Conservation (phyloP, 495 filamentous ascomycete genomes). For the Haplographium delicatum region DNA sequence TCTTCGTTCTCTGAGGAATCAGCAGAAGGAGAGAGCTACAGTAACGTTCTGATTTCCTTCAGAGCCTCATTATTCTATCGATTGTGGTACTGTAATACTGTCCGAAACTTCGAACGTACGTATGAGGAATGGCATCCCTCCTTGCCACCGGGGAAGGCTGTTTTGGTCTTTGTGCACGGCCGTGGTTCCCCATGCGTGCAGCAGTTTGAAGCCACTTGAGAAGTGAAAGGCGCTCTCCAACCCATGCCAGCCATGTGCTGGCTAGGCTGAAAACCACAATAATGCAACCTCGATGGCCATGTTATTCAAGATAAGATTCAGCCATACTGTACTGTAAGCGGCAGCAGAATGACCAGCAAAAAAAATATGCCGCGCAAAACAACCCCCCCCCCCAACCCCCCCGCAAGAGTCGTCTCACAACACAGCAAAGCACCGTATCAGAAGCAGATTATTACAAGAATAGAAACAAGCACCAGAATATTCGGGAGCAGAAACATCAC, state of each 20-base stretch:
- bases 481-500: background rate
- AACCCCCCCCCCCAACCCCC: background rate
- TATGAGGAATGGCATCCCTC: no score
- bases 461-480: background rate
- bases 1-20: no score
- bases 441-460: background rate
- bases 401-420: background rate
- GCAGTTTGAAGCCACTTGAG: no score
- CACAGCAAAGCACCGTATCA: background rate
- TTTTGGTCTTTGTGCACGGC: no score
- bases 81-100: no score
- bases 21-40: no score
- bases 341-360: no score
- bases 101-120: no score
- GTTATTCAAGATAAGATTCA: constrained; percentile 20
- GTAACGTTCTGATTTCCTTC: background rate
- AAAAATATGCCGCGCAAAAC: background rate
- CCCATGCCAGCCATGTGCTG: background rate
- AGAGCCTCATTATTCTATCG: constrained; percentile 8
- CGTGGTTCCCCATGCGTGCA: no score
- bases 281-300: background rate
- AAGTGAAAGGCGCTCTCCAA: background rate
- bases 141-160: no score
- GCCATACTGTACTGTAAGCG: constrained; percentile 9
- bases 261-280: background rate